Evolutionary conservation across 2,329 filamentous ascomycete genomes (phyloP).

Genomic region (Triangularia setosa): DNA sequence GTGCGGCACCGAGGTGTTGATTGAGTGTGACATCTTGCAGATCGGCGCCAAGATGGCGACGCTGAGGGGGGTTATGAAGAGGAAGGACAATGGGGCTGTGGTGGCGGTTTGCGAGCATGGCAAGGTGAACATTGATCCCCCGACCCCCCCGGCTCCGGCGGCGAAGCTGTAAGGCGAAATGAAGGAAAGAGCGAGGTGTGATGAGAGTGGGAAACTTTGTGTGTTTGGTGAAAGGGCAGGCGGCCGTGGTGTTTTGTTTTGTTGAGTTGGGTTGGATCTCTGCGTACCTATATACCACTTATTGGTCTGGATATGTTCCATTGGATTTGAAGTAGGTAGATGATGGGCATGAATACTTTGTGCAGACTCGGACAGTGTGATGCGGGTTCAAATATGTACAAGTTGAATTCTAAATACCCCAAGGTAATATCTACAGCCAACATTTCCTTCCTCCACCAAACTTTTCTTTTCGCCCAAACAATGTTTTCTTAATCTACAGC

Average conservation of each 20-base stretch:
- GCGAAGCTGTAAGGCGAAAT: background rate
- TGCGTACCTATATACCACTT: background rate
- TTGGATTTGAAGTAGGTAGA: too few relatives aligned
- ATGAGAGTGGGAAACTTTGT: background rate
- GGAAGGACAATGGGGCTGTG: conserved; percentile 49
- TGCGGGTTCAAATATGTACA: background rate
- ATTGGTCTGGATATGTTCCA: too few relatives aligned
- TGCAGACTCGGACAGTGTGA: background rate
- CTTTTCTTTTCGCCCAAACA: background rate
- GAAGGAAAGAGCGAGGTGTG: too few relatives aligned
- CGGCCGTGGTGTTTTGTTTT: background rate
- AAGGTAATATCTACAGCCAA: background rate
- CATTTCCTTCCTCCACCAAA: background rate
- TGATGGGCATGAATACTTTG: background rate
- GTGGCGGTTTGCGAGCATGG: conserved; percentile 60
- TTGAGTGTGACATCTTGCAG: conserved; percentile 57
- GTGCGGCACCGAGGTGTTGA: conserved; percentile 44
- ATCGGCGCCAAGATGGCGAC: conserved; percentile 52
- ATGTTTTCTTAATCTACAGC: background rate
- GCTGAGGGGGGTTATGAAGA: conserved; percentile 52
- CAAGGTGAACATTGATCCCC: conserved; percentile 58
- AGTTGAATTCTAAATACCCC: background rate
- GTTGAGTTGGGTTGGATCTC: too few relatives aligned
- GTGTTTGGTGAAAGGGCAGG: background rate
- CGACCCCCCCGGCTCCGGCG: too few relatives aligned